These are phyloP conservation scores for Furcasterigmium sp. DNA, from an alignment of 2,329 filamentous ascomycete genomes.

Conservation along the genomic window DNA sequence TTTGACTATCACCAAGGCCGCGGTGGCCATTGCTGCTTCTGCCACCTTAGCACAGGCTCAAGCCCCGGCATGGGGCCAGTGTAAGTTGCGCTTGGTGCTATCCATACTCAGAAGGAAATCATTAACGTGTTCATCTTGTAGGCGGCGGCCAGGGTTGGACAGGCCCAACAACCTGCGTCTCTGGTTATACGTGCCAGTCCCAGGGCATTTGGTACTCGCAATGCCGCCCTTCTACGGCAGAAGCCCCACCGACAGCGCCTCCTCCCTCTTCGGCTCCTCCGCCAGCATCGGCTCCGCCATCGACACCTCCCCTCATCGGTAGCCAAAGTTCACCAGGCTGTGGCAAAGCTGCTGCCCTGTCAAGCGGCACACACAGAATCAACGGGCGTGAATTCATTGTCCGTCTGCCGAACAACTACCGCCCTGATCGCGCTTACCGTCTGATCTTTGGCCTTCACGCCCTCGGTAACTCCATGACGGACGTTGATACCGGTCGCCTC, in stretches of 20 bases:
- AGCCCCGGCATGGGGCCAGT: neutral
- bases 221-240: constrained; percentile 4
- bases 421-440: constrained; percentile 14
- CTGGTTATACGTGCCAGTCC: constrained; percentile 14
- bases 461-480: constrained; percentile 29
- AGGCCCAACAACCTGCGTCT: constrained; percentile 16
- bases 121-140: neutral
- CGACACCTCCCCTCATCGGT: neutral
- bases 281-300: neutral
- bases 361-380: constrained; percentile 21
- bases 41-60: neutral
- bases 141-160: constrained; percentile 16
- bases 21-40: neutral
- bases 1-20: neutral
- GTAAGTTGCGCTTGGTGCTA: neutral
- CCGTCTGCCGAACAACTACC: constrained; percentile 23
- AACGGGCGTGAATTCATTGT: constrained; percentile 27
- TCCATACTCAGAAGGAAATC: neutral
- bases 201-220: constrained; percentile 18
- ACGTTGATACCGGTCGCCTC: constrained; percentile 24
- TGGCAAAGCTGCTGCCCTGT: constrained; percentile 1
- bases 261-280: neutral
- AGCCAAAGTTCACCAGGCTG: neutral
- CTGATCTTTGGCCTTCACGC: constrained; percentile 26
- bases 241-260: too few relatives aligned